phyloP scores from a whole-genome alignment of 441 rosid species.

The Viola pubescens region DNA sequence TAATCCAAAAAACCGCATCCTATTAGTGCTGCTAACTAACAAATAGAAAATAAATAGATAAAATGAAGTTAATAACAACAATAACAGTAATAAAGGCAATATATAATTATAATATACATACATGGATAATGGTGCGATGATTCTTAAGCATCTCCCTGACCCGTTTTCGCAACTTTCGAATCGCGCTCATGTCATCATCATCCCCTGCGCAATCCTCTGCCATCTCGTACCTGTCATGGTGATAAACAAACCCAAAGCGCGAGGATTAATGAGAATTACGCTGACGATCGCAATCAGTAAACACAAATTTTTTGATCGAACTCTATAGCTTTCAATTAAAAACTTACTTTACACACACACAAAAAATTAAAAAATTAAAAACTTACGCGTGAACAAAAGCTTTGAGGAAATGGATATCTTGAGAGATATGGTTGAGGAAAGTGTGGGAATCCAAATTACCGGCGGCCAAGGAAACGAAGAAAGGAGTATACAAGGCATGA shows the following conservation, averaged over 20 bases:
- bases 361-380: no score
- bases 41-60: not conserved
- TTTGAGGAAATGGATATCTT: constrained; percentile 30
- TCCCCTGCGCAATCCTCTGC: constrained; percentile 63
- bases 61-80: not conserved
- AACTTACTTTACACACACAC: not conserved
- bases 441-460: constrained; percentile 23
- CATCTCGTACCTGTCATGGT: constrained; percentile 34
- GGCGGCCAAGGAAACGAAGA: constrained; percentile 32
- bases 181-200: constrained; percentile 43
- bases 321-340: not conserved
- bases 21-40: not conserved
- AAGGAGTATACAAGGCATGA: constrained; percentile 34
- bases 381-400: constrained; percentile 38
- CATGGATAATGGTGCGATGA: constrained; percentile 37
- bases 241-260: no score
- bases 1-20: not conserved
- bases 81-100: not conserved
- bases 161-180: constrained; percentile 41
- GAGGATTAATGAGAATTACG: no score
- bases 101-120: constrained; percentile 13
- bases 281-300: not conserved
- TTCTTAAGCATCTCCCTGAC: constrained; percentile 43
- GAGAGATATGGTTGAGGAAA: constrained; percentile 24
- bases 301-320: not conserved